Evolutionary conservation across 768 basidiomycete genomes (phyloP), one percentile per base, ranked within the genome.

Genomic region (Hericium alpestre): DNA sequence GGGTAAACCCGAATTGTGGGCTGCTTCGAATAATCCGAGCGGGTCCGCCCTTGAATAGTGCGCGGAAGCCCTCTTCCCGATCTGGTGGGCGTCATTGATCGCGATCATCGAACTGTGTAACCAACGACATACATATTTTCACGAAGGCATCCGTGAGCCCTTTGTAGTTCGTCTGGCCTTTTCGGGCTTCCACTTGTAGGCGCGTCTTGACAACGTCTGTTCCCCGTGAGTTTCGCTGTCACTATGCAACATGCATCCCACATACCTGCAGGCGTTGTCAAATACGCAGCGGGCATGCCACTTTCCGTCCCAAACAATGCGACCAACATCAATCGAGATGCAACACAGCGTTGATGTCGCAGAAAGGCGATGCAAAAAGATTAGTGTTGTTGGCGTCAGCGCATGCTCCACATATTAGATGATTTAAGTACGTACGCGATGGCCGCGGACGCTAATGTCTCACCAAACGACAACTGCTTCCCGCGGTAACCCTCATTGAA

Each of bases 161-260:
- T 69, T 89, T 90, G 75, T 99, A 99, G 58, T 84, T 75, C 5
- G 93, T 89, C 67, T 98, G 83, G 11, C 96, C 96, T 65, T 87
- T 85, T 61, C 87, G 80, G 46, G 92, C 87, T 69, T 98, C 96
- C 11, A 91, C 87, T 69, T 98, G 95, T 62, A 98, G 73, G 50
- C 94, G 82, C 15, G 96, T 98, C 80, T 99, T 98, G 67, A 98
- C 90, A 59, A 98, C 96, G 71, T 99, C 95, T 88, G 69, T 58
- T 57, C 52, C 18, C 57, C 59, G 32, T 32, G 32, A 32, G 32
- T 32, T 32, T 7, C 32, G 32, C 57, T 61, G 57, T 63, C 51
- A 63, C 54, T 51, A 40, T 51, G 41, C 58, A 53, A 53, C 27
- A 53, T 38, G 37, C 47, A 37, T 41, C 43, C 23, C 23, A 18